Evolutionary conservation across 345 rosid genomes (phyloP).

Genomic region (Ceriops decandra): DNA sequence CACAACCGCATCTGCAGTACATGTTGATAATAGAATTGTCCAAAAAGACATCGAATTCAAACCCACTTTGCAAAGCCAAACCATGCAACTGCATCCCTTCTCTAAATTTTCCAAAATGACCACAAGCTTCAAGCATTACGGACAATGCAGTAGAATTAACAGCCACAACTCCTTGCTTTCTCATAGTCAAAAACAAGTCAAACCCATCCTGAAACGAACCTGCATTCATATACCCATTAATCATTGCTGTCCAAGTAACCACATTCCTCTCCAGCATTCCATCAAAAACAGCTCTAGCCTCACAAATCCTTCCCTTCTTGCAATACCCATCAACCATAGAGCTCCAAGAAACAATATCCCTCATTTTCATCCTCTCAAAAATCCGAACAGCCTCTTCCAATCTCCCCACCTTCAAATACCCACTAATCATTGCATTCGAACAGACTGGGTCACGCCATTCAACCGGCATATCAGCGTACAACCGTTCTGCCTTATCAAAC

Average conservation of each 20-base stretch:
- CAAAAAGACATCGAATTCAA: conserved; percentile 50
- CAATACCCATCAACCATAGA: conserved; percentile 75
- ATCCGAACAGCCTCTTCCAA: conserved; percentile 48
- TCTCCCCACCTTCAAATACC: conserved; percentile 54
- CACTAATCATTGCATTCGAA: conserved; percentile 65
- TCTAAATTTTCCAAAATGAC: conserved; percentile 32
- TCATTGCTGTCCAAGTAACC: conserved; percentile 75
- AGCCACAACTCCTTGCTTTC: conserved; percentile 43
- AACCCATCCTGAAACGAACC: conserved; percentile 58
- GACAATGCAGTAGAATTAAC: conserved; percentile 60
- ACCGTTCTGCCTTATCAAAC: conserved; percentile 50
- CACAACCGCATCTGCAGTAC: conserved; percentile 55
- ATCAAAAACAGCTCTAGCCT: conserved; percentile 55
- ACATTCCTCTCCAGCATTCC: conserved; percentile 60
- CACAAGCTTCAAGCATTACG: conserved; percentile 60
- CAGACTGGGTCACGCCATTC: conserved; percentile 64
- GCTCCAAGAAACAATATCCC: conserved; percentile 67
- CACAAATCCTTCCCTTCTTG: conserved; percentile 48
- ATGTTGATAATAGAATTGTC: conserved; percentile 61
- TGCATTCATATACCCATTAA: conserved; percentile 64
- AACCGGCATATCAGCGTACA: conserved; percentile 40
- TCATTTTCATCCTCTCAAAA: conserved; percentile 54
- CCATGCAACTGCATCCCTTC: conserved; percentile 69
- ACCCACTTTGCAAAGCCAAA: conserved; percentile 42
- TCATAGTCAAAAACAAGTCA: conserved; percentile 55